Evolutionary conservation across 306 rosid species (phyloP), one percentile per base, ranked within the genome.

Genomic region (Sindora glabra): DNA sequence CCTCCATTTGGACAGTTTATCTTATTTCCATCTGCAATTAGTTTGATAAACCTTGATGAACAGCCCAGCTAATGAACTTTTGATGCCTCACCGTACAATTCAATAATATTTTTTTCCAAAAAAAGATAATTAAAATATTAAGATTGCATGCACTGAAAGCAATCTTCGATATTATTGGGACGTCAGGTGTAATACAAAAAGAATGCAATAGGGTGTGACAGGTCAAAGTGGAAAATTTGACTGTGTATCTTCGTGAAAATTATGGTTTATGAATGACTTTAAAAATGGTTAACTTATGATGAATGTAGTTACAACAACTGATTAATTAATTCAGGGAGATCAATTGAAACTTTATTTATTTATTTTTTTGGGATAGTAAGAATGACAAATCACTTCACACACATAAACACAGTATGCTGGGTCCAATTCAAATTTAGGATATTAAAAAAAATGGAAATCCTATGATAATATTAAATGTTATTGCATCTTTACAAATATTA

Each of bases 1-100:
- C 5, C 63, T 73, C 68, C 63, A 68, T 64, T 59, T 64, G 5
- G 74, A 76, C 68, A 65, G 72, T 15, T 55, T 60, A 76, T 81
- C 79, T 64, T 63, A 60, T 58, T 71, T 72, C 18, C 58, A 18
- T 40, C 50, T 9, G 48, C 18, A 51, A 64, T 78, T 48, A 72
- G 64, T 62, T 69, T 72, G 48, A 56, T 46, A 53, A 42, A 49
- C 22, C 36, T 42, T 34, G 57, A 17, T 52, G 10, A 59, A 33
- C 48, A 49, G 72, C 48, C 27, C 56, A 66, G 2, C 32, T 38
- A 27, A 14, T 59, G 12, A 73, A 19, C 29, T 57, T 61, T 25
- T 18, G 24, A 25, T 15, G 51, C 27, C 27, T 67, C 56, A 41
- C 25, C n/a, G n/a, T n/a, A 52, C 26, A 14, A 29, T 59, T 23